A percentile compares a stretch with the other conserved stretches of the same genome.
These are phyloP conservation scores for Hymenoscyphus scutula DNA, from an alignment of 2,329 filamentous ascomycete genomes.

Conservation along the genomic window DNA sequence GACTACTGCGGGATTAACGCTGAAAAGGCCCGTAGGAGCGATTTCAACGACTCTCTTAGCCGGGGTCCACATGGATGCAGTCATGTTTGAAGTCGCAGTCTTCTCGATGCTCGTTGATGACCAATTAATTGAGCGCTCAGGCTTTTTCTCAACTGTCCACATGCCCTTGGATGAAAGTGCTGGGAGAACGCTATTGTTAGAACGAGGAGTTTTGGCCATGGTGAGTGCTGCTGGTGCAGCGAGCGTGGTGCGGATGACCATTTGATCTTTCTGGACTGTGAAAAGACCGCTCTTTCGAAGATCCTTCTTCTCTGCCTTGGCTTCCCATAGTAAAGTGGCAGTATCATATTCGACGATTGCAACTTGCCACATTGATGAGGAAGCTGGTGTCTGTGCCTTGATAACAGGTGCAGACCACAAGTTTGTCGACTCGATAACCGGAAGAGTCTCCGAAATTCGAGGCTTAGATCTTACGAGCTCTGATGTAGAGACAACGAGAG, in stretches of 20 bases:
- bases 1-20: conserved; percentile 14
- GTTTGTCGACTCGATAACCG: conserved; percentile 17
- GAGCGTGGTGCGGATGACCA: conserved; percentile 23
- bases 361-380: conserved; percentile 19
- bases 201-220: conserved; percentile 21
- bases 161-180: conserved; percentile 24
- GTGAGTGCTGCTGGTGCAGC: conserved; percentile 24
- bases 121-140: conserved; percentile 17
- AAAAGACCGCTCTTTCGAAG: conserved; percentile 25
- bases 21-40: conserved; percentile 25
- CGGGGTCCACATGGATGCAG: conserved; percentile 22
- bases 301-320: conserved; percentile 3
- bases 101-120: conserved; percentile 1
- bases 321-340: conserved; percentile 21
- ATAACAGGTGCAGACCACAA: conserved; percentile 22
- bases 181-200: conserved; percentile 11
- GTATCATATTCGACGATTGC: background rate
- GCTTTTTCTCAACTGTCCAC: conserved; percentile 19
- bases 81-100: background rate
- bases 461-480: conserved; percentile 21
- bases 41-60: background rate
- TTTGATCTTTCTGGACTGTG: conserved; percentile 11
- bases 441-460: conserved; percentile 14
- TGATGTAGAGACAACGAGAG: conserved; percentile 22
- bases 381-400: background rate